phyloP scores from a whole-genome alignment of 257 asterid species.

The Penstemon davidsonii region DNA sequence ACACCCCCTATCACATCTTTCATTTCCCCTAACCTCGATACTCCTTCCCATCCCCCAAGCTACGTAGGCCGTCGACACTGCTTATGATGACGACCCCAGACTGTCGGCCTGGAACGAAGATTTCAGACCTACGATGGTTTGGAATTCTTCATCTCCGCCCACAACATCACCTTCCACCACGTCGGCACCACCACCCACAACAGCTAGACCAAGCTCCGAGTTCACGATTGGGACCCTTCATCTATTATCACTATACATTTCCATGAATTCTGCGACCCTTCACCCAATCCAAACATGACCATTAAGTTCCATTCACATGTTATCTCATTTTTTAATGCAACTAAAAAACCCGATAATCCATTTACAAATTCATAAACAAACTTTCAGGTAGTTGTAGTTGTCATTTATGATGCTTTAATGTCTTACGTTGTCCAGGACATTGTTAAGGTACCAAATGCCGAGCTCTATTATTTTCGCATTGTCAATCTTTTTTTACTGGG shows the following conservation, averaged over 20 bases:
- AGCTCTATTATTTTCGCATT: conserved; percentile 33
- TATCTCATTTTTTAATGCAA: conserved; percentile 26
- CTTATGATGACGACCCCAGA: no score
- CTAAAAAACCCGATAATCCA: conserved; percentile 33
- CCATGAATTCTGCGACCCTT: conserved; percentile 25
- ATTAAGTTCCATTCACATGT: conserved; percentile 28
- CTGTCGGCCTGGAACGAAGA: no score
- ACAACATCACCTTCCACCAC: conserved; percentile 25
- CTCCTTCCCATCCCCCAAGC: no score
- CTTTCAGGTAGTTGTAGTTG: conserved; percentile 14
- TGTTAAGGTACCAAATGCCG: conserved; percentile 25
- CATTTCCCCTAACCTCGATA: no score
- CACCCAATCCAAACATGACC: conserved; percentile 29
- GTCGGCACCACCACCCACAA: conserved; percentile 26
- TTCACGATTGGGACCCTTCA: conserved; percentile 25
- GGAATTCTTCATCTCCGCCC: conserved; percentile 6
- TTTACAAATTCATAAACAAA: conserved; percentile 11
- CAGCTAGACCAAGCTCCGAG: conserved; percentile 14
- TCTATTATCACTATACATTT: conserved; percentile 8
- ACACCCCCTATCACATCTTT: no score
- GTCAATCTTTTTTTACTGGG: conserved; percentile 17
- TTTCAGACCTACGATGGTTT: no score
- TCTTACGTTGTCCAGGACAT: conserved; percentile 32
- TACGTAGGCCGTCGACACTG: no score
- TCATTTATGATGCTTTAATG: conserved; percentile 37